phyloP scores from a whole-genome alignment of 306 rosid genomes.

The Boehmeria nivea region DNA sequence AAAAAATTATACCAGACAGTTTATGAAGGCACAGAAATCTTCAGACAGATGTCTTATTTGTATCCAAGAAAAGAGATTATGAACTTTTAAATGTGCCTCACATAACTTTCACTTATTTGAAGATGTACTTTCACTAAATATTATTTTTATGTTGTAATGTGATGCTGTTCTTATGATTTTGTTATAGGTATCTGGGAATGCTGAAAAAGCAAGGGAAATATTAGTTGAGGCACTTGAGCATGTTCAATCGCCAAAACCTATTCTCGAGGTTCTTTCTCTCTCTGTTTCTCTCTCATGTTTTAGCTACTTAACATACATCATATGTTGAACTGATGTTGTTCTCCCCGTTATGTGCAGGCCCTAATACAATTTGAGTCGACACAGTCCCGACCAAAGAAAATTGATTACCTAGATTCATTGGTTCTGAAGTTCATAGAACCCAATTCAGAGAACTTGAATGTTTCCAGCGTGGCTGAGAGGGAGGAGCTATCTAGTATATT shows the following conservation, averaged over 20 bases:
- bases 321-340: slow-evolving; percentile 10
- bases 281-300: slow-evolving; percentile 2
- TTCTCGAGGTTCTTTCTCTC: slow-evolving; percentile 61
- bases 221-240: slow-evolving; percentile 72
- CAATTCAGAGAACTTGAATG: slow-evolving; percentile 44
- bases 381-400: slow-evolving; percentile 62
- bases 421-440: slow-evolving; percentile 73
- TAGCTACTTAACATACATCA: slow-evolving; percentile 1
- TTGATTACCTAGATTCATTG: slow-evolving; percentile 67
- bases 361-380: slow-evolving; percentile 85
- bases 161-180: slow-evolving; percentile 2
- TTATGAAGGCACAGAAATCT: too few species aligned
- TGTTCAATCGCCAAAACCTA: slow-evolving; percentile 58
- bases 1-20: too few species aligned
- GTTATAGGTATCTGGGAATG: slow-evolving; percentile 70
- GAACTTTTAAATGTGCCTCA: too few species aligned
- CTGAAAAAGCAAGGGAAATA: slow-evolving; percentile 77
- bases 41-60: too few species aligned
- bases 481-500: slow-evolving; percentile 87
- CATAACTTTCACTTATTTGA: too few species aligned
- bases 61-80: too few species aligned
- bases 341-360: slow-evolving; percentile 47
- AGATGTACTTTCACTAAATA: too few species aligned
- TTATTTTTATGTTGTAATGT: too few species aligned
- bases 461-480: slow-evolving; percentile 60